Conservation (phyloP, 768 basidiomycete species). For the Suillus lakei region DNA sequence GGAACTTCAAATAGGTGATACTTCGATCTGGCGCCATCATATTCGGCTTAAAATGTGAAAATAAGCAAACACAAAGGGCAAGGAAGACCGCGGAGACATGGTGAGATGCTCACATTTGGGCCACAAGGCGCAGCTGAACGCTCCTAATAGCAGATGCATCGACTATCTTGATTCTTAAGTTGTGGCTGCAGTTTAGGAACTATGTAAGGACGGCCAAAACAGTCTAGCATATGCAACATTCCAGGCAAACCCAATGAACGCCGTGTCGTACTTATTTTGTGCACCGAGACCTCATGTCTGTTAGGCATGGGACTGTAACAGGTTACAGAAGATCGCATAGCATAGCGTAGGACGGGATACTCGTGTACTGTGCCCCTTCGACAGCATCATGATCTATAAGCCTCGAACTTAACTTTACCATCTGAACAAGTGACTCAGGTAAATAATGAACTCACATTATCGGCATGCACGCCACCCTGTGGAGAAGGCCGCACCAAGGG, state of each 20-base stretch:
- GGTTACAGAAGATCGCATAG: slow-evolving; percentile 2
- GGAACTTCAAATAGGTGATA: background rate
- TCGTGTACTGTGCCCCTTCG: slow-evolving; percentile 5
- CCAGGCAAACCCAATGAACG: slow-evolving; percentile 1
- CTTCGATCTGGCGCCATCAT: background rate
- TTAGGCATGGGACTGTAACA: background rate
- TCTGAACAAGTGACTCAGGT: slow-evolving; percentile 3
- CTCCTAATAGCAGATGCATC: background rate
- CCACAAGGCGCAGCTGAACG: background rate
- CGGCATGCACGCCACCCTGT: slow-evolving; percentile 12
- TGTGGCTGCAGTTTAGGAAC: background rate
- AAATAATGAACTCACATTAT: slow-evolving; percentile 23
- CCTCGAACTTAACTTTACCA: slow-evolving; percentile 5
- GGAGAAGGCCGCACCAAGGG: slow-evolving; percentile 15
- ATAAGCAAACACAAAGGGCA: background rate
- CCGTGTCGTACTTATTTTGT: slow-evolving; percentile 1
- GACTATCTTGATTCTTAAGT: background rate
- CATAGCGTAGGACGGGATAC: background rate
- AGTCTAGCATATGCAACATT: background rate
- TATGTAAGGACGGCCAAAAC: background rate
- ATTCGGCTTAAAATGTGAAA: slow-evolving; percentile 1
- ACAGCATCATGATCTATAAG: slow-evolving; percentile 8
- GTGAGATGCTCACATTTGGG: background rate
- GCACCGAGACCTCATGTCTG: slow-evolving; percentile 9
- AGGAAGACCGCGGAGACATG: slow-evolving; percentile 4